Conservation (phyloP, 768 basidiomycete species). For the Scleroderma bovista region DNA sequence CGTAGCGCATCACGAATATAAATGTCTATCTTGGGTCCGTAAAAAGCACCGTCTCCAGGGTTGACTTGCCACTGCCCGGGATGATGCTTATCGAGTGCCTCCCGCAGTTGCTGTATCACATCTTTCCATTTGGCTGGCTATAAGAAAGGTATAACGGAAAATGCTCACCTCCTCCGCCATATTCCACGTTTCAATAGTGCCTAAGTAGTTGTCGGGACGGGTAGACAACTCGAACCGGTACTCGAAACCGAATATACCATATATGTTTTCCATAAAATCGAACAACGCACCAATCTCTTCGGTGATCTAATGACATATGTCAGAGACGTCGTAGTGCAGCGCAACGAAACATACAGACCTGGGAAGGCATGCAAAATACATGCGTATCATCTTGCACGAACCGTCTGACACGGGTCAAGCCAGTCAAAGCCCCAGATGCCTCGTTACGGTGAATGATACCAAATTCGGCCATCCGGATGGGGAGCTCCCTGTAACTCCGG, state of each 20-base stretch:
- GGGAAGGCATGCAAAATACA: conserved; percentile 94
- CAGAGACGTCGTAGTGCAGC: not conserved
- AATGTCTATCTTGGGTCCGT: conserved; percentile 51
- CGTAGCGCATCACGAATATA: conserved; percentile 88
- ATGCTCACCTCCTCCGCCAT: conserved; percentile 68
- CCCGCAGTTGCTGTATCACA: conserved; percentile 63
- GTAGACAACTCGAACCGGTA: conserved; percentile 88
- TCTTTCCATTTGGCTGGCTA: not conserved
- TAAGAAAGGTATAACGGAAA: not conserved
- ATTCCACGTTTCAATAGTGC: conserved; percentile 86
- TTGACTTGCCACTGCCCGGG: conserved; percentile 22
- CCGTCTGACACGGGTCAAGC: conserved; percentile 86
- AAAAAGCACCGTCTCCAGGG: conserved; percentile 97
- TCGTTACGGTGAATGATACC: conserved; percentile 97
- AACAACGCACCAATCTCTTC: conserved; percentile 84
- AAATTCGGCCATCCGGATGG: conserved; percentile 97
- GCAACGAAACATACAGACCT: conserved; percentile 39
- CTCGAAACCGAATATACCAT: conserved; percentile 91
- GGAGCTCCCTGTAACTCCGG: conserved; percentile 91
- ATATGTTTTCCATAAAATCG: conserved; percentile 92
- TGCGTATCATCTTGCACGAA: conserved; percentile 95
- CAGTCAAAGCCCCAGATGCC: conserved; percentile 89
- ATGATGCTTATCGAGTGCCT: conserved; percentile 9
- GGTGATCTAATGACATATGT: not conserved
- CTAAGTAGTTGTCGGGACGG: conserved; percentile 90